Conservation (phyloP, 179 eudicot species). For the Amaranthus tricolor region DNA sequence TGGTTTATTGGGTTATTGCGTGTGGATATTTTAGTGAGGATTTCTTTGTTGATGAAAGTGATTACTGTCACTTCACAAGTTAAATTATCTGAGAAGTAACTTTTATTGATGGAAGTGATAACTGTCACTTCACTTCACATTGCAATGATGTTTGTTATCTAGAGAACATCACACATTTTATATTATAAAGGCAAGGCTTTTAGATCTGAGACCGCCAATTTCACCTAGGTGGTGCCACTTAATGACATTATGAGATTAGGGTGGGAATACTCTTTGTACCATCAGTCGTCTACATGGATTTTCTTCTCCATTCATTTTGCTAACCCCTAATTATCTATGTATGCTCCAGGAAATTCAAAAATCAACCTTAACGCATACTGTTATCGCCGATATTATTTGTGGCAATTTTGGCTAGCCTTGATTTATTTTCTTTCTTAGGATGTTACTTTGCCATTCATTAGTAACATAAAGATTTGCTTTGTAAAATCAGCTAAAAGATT, state of each 20-base stretch:
- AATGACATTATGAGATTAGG: not conserved
- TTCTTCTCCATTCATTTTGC: not conserved
- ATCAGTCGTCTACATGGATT: no score
- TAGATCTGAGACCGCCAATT: not conserved
- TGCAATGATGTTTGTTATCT: no score
- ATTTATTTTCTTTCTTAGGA: no score
- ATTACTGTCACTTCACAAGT: not conserved
- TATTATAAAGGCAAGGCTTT: no score
- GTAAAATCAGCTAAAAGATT: slow-evolving; percentile 62
- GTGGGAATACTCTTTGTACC: no score
- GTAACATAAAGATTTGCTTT: slow-evolving; percentile 1
- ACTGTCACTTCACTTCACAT: not conserved
- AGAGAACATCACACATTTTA: no score
- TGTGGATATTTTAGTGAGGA: not conserved
- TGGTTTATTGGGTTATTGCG: not conserved
- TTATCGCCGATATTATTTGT: not conserved
- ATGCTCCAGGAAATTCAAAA: not conserved
- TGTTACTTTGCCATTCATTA: not conserved
- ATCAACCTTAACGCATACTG: not conserved
- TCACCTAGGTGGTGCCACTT: not conserved
- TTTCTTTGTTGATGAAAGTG: not conserved
- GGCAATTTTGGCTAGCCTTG: not conserved
- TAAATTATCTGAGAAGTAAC: not conserved
- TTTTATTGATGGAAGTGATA: not conserved
- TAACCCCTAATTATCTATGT: not conserved